A percentile compares a stretch with the other conserved stretches of the same genome.
Conservation (phyloP, 495 filamentous ascomycete species). For the Apodospora peruviana region DNA sequence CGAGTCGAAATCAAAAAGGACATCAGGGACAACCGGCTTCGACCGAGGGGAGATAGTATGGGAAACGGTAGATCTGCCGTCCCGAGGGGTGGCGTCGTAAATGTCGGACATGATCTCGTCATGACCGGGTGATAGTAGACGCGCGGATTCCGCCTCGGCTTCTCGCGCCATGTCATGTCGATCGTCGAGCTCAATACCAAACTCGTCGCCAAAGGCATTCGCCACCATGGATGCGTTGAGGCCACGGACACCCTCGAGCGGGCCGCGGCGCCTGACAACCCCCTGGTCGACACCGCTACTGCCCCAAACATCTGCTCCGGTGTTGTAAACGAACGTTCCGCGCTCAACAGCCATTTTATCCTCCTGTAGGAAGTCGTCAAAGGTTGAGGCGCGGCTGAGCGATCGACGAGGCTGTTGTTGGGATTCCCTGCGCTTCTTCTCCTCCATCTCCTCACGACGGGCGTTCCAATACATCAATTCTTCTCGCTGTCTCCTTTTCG, state of each 20-base stretch:
- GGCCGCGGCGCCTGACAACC: conserved; percentile 39
- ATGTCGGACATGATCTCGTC: conserved; percentile 47
- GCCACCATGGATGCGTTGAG: conserved; percentile 47
- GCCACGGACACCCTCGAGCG: conserved; percentile 39
- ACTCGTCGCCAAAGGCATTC: conserved; percentile 58
- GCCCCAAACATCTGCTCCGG: conserved; percentile 30
- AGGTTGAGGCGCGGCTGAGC: conserved; percentile 29
- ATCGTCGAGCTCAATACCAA: conserved; percentile 43
- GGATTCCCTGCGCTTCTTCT: conserved; percentile 20
- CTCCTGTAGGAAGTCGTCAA: conserved; percentile 50
- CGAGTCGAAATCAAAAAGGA: conserved; percentile 29
- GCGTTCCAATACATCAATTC: conserved; percentile 69
- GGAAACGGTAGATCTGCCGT: conserved; percentile 12
- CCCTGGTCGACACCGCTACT: conserved; percentile 26
- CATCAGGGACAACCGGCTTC: conserved; percentile 11
- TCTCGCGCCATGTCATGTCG: conserved; percentile 20
- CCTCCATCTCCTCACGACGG: conserved; percentile 30
- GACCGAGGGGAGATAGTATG: conserved; percentile 17
- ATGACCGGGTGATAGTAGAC: conserved; percentile 31
- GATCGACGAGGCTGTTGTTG: conserved; percentile 7
- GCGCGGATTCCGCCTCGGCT: conserved; percentile 21
- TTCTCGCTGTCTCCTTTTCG: conserved; percentile 59
- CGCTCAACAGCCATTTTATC: conserved; percentile 37
- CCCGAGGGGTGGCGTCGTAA: conserved; percentile 44
- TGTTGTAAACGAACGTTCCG: conserved; percentile 48